A percentile compares a stretch with the other conserved stretches of the same genome.
These are phyloP conservation scores for Ceratocystis eucalypticola DNA, from an alignment of 2,329 filamentous ascomycete species.

Conservation along the genomic window DNA sequence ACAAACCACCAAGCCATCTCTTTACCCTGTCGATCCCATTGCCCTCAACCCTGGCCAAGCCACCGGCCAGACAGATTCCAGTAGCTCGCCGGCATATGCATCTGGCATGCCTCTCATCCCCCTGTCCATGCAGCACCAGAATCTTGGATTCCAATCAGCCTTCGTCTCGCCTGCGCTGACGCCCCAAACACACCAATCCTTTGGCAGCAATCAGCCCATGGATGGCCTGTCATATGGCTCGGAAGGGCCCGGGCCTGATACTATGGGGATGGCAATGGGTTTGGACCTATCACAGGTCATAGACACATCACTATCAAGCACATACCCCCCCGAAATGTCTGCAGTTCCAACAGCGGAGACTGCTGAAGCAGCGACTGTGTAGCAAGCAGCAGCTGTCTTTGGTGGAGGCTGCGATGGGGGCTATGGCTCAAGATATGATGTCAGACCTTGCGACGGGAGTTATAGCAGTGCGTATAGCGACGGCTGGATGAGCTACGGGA, in stretches of 20 bases:
- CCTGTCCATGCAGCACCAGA: neutral
- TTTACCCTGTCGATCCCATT: neutral
- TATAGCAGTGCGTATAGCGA: neutral
- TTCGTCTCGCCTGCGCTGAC: neutral
- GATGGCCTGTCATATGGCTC: neutral
- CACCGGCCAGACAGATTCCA: slow-evolving; percentile 12
- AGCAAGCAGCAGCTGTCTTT: neutral
- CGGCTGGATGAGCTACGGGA: neutral
- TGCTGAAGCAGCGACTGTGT: slow-evolving; percentile 1
- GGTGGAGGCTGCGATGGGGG: neutral
- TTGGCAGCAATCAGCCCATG: neutral
- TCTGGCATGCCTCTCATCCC: neutral
- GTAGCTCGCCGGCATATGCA: neutral
- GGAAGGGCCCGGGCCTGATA: neutral
- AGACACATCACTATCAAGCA: neutral
- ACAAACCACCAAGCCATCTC: neutral
- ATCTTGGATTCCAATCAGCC: neutral
- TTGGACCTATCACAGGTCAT: slow-evolving; percentile 1
- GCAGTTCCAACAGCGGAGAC: neutral
- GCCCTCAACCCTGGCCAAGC: neutral
- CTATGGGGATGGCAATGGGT: neutral
- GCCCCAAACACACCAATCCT: neutral
- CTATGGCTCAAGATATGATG: neutral
- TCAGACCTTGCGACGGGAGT: too few relatives aligned
- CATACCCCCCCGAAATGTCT: neutral